Conservation (phyloP, 345 rosid genomes). For the Gossypium anomalum region DNA sequence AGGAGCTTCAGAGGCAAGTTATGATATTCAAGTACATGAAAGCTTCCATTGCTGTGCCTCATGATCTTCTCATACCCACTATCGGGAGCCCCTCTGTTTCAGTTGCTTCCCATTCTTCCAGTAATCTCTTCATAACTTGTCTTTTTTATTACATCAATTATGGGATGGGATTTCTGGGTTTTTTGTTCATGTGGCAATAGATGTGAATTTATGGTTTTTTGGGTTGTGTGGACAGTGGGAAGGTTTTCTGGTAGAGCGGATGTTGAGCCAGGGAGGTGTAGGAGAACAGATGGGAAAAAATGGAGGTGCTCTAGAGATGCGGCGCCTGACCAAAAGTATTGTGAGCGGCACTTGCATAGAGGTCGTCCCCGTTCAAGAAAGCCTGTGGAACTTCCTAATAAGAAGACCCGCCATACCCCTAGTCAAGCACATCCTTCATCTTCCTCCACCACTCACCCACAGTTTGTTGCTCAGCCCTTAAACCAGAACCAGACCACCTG, state of each 20-base stretch:
- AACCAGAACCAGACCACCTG: conserved; percentile 7
- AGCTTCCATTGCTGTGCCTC: conserved; percentile 81
- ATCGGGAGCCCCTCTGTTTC: conserved; percentile 20
- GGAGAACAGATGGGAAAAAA: conserved; percentile 84
- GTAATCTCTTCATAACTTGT: conserved; percentile 10
- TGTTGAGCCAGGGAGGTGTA: conserved; percentile 75
- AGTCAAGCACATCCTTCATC: conserved; percentile 12
- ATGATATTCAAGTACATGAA: conserved; percentile 79
- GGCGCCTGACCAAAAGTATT: conserved; percentile 70
- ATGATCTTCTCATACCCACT: conserved; percentile 49
- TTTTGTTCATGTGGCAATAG: too few relatives aligned
- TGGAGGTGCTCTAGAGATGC: conserved; percentile 87
- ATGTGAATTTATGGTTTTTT: too few relatives aligned
- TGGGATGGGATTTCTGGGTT: background rate
- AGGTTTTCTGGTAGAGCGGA: conserved; percentile 42
- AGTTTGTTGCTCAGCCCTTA: conserved; percentile 16
- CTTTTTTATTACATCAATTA: background rate
- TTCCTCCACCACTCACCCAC: background rate
- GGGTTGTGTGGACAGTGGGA: too few relatives aligned
- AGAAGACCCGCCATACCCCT: conserved; percentile 28
- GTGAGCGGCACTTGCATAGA: conserved; percentile 81
- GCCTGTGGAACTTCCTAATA: conserved; percentile 71
- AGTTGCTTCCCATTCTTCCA: conserved; percentile 27
- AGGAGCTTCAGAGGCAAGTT: conserved; percentile 84
- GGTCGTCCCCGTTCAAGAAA: conserved; percentile 99